These are phyloP conservation scores for Claviceps arundinis DNA, from an alignment of 2,329 filamentous ascomycete genomes.

Conservation along the genomic window DNA sequence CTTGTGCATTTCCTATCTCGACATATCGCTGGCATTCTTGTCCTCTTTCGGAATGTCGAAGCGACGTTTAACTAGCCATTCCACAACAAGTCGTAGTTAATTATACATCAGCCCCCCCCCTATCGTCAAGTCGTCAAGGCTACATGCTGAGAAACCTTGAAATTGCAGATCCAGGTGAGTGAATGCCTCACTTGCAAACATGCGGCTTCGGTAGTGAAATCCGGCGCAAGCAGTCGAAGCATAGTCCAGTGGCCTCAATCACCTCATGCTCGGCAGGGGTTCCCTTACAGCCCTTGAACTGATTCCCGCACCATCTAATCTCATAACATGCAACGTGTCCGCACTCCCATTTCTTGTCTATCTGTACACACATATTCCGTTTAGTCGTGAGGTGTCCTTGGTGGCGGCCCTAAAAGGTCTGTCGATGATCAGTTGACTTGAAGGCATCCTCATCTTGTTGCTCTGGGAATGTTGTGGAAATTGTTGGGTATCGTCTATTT, in stretches of 20 bases:
- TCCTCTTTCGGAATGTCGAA: not conserved
- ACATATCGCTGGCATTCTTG: too few relatives aligned
- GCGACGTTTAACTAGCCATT: not conserved
- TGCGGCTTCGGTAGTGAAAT: constrained; percentile 15
- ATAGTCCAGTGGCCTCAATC: constrained; percentile 15
- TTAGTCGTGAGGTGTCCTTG: not conserved
- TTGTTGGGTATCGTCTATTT: too few relatives aligned
- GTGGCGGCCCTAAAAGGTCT: not conserved
- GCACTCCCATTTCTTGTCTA: constrained; percentile 25
- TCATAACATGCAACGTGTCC: constrained; percentile 23
- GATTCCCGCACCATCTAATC: constrained; percentile 20
- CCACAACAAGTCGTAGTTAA: not conserved
- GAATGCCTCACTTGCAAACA: constrained; percentile 1
- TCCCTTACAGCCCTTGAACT: constrained; percentile 24
- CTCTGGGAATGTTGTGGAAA: not conserved
- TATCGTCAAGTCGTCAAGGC: not conserved
- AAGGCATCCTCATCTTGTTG: not conserved
- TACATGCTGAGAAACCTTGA: not conserved
- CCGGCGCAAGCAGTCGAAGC: constrained; percentile 22
- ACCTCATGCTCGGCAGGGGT: constrained; percentile 22
- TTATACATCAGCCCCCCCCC: too few relatives aligned
- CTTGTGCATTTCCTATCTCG: too few relatives aligned
- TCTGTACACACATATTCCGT: constrained; percentile 23
- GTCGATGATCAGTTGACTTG: not conserved
- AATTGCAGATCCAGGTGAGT: not conserved